These are phyloP conservation scores for Pachysandra terminalis DNA, from an alignment of 164 flowering plant genomes.

Conservation along the genomic window DNA sequence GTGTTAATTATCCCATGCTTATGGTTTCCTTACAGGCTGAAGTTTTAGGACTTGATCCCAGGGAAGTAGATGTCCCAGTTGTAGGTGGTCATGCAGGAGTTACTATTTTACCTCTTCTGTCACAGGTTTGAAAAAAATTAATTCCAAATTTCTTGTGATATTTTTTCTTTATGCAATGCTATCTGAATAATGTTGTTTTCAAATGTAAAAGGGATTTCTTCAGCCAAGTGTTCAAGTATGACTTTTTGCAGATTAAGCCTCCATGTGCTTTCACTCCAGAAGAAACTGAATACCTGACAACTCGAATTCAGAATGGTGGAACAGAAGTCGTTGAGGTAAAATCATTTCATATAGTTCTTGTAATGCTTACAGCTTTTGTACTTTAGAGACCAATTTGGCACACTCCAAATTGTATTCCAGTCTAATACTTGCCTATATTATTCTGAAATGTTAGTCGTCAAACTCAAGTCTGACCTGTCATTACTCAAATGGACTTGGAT, in stretches of 20 bases:
- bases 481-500: neutral
- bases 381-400: neutral
- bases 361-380: neutral
- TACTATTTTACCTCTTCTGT: conserved; percentile 52
- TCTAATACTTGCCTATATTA: neutral
- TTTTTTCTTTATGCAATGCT: neutral
- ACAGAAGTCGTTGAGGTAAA: conserved; percentile 59
- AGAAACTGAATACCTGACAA: conserved; percentile 38
- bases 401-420: neutral
- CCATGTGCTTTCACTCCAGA: conserved; percentile 38
- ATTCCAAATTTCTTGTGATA: neutral
- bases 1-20: neutral
- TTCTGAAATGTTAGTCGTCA: neutral
- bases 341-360: neutral
- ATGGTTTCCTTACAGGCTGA: conserved; percentile 43
- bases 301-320: conserved; percentile 54
- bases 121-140: conserved; percentile 33
- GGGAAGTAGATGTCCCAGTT: conserved; percentile 52
- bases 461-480: too few species aligned
- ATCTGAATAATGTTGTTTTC: neutral
- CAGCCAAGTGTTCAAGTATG: neutral
- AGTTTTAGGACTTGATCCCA: conserved; percentile 48
- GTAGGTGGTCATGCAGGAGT: conserved; percentile 63
- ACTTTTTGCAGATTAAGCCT: conserved; percentile 40
- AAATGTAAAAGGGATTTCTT: neutral